Conservation (phyloP, 768 basidiomycete genomes). For the Leucocoprinus sp. region DNA sequence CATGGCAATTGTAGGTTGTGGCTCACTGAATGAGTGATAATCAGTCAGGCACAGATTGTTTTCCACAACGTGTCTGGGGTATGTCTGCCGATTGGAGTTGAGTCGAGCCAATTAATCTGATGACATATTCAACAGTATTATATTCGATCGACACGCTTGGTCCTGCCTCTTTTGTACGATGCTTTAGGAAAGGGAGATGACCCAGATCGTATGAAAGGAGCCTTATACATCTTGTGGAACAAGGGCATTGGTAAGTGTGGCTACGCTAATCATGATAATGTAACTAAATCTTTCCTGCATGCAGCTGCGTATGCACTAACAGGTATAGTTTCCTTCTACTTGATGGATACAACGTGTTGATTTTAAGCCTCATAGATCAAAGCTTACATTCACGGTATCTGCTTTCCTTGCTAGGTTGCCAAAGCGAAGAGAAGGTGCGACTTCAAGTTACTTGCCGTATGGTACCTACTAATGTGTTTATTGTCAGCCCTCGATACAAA, state of each 20-base stretch:
- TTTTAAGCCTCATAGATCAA: conserved; percentile 34
- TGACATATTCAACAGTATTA: conserved; percentile 40
- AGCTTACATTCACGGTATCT: conserved; percentile 50
- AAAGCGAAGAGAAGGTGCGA: conserved; percentile 77
- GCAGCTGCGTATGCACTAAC: conserved; percentile 61
- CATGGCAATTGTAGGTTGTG: background rate
- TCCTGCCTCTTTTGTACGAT: conserved; percentile 51
- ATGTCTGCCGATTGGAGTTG: conserved; percentile 20
- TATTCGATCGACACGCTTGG: conserved; percentile 60
- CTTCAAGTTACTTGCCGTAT: background rate
- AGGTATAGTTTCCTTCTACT: conserved; percentile 32
- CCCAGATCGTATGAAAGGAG: conserved; percentile 93
- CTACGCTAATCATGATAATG: background rate
- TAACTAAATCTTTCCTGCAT: conserved; percentile 1
- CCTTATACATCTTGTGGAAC: conserved; percentile 71
- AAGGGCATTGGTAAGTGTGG: conserved; percentile 52
- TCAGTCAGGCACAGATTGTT: conserved; percentile 61
- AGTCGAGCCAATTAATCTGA: conserved; percentile 8
- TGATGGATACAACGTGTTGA: conserved; percentile 4
- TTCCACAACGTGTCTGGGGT: conserved; percentile 59
- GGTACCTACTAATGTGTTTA: conserved; percentile 2
- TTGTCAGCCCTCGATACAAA: conserved; percentile 65
- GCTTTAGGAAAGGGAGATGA: conserved; percentile 68
- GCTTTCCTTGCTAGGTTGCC: conserved; percentile 59
- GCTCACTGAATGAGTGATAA: background rate